Base-by-base conservation (phyloP, 768 basidiomycete species). In the Termitomyces sp. region DNA sequence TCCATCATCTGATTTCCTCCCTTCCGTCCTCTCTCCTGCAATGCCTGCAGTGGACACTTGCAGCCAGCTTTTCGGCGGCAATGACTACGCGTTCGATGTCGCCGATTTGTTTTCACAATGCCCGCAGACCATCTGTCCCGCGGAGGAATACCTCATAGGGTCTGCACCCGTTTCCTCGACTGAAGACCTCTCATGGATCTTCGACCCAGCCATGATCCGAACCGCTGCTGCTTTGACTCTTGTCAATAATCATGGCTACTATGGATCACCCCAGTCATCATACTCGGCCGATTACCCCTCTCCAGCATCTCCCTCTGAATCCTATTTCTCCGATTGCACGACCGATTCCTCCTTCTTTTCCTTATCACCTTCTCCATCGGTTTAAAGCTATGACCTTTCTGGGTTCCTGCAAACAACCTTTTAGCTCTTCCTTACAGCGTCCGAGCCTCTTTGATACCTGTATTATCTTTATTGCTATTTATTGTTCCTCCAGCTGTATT, bases 31-130 rank as follows among this genome's bases (percentile, higher is more conserved):
- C n/a, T n/a, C n/a, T n/a, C n/a, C n/a, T n/a, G n/a, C 16, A 41
- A 3, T 42, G 16, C 18, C 49, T n/a, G 49, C 41, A 14, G 12
- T 46, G 22, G 49, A 44, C 42, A 57, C 56, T 22, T 57, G 42
- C 41, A 50, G 29, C 14, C 56, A 57, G 42, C 56, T 51, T 37
- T n/a, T n/a, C n/a, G n/a, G n/a, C n/a, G n/a, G n/a, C n/a, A n/a
- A n/a, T n/a, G n/a, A n/a, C n/a, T n/a, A 37, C 34, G 37, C 50
- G 16, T 31, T 34, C 2, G 27, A 36, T 24, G 49, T 18, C 42
- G 29, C 44, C 37, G 41, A 57, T 24, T 4, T 41, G 13, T 34
- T 47, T 42, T 43, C 53, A 4, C 53, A 53, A 18, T 43, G 16
- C 22, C n/a, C 41, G 24, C 53, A 4, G 16, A 27, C 36, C 2